A percentile compares a stretch with the other conserved stretches of the same genome.
These are phyloP conservation scores for Phalaenopsis equestris DNA, from an alignment of 106 monocot species.

Conservation along the genomic window DNA sequence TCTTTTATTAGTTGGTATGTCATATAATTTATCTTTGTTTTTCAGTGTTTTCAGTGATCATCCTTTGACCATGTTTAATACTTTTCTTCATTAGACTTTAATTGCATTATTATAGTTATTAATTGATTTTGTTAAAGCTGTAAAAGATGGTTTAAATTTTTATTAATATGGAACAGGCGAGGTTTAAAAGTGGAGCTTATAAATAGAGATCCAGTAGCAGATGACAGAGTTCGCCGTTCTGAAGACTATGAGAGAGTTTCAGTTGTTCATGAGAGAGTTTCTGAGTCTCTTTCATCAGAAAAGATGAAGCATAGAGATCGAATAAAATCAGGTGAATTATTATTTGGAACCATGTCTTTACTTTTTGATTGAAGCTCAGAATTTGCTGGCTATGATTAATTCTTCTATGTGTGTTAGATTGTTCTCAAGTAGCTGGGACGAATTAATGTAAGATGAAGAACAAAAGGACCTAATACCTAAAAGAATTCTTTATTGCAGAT, in stretches of 20 bases:
- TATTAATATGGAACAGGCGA: slow-evolving; percentile 22
- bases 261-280: slow-evolving; percentile 22
- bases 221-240: slow-evolving; percentile 25
- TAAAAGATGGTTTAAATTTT: neutral
- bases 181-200: slow-evolving; percentile 38
- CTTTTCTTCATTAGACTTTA: neutral
- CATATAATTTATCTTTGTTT: neutral
- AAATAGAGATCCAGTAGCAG: slow-evolving; percentile 22
- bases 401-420: slow-evolving; percentile 22
- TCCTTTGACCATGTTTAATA: neutral
- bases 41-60: neutral
- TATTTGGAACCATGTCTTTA: slow-evolving; percentile 13
- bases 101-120: neutral
- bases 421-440: slow-evolving; percentile 14
- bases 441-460: slow-evolving; percentile 13
- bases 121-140: neutral
- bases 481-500: slow-evolving; percentile 18
- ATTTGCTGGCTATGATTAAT: slow-evolving; percentile 29
- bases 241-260: slow-evolving; percentile 32
- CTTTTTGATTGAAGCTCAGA: slow-evolving; percentile 23
- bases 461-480: slow-evolving; percentile 24
- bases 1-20: neutral
- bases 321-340: slow-evolving; percentile 21
- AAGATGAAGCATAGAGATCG: slow-evolving; percentile 28
- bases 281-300: slow-evolving; percentile 23